Evolutionary conservation across 208 protist species (phyloP).

Genomic region (Crithidia sp.): DNA sequence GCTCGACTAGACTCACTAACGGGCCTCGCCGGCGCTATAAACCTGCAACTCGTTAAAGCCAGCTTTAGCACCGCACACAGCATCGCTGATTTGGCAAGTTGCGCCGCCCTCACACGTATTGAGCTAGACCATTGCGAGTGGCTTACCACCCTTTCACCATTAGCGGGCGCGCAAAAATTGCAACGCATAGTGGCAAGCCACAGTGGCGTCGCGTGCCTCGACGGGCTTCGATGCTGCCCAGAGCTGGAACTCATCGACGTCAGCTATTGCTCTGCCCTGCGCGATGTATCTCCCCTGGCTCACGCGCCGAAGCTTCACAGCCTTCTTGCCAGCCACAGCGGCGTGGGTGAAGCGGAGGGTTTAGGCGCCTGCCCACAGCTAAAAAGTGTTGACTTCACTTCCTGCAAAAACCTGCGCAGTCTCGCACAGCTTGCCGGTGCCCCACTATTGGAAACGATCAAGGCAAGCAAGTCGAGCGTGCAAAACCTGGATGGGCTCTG

Average conservation of each 20-base stretch:
- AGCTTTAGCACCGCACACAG: slow-evolving; percentile 1
- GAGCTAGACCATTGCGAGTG: slow-evolving; percentile 7
- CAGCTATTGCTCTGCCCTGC: not conserved
- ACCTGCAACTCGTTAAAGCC: not conserved
- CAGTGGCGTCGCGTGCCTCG: not conserved
- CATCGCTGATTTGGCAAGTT: not conserved
- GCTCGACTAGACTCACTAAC: not conserved
- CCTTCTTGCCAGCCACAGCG: slow-evolving; percentile 14
- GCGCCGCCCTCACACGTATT: not conserved
- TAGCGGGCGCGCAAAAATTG: slow-evolving; percentile 5
- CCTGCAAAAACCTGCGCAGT: slow-evolving; percentile 4
- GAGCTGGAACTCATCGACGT: slow-evolving; percentile 3
- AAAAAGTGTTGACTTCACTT: not conserved
- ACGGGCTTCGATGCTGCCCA: not conserved
- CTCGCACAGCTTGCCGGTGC: slow-evolving; percentile 12
- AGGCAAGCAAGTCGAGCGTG: not conserved
- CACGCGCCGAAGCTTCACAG: not conserved
- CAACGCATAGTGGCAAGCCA: slow-evolving; percentile 4
- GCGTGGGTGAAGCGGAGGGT: slow-evolving; percentile 2
- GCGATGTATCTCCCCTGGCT: not conserved
- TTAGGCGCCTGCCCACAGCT: not conserved
- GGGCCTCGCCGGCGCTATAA: not conserved
- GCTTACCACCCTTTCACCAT: not conserved
- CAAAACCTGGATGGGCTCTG: not conserved
- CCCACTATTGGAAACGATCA: not conserved